phyloP scores from a whole-genome alignment of 139 green algal genomes.

The Chlamydomonas schloesseri region DNA sequence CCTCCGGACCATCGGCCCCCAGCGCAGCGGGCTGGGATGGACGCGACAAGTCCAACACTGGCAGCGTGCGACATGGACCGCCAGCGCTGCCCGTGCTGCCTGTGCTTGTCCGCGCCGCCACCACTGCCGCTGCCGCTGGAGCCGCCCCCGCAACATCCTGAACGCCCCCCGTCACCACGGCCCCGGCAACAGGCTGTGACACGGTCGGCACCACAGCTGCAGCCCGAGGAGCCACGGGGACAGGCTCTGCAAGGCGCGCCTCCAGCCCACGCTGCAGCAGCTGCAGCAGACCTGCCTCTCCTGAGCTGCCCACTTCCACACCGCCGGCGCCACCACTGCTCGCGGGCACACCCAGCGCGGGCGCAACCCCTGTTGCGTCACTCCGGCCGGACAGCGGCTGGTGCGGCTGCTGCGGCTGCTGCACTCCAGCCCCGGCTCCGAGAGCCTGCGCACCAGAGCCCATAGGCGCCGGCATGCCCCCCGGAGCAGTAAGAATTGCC shows the following conservation, averaged over 20 bases:
- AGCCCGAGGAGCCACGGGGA: not conserved
- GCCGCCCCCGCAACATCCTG: not conserved
- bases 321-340: too few relatives aligned
- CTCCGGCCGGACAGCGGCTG: too few relatives aligned
- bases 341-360: too few relatives aligned
- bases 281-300: not conserved
- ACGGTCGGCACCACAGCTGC: not conserved
- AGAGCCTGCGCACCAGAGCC: too few relatives aligned
- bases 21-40: not conserved
- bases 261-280: conserved; percentile 34
- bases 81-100: not conserved
- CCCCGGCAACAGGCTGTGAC: not conserved
- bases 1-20: too few relatives aligned
- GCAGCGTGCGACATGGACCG: conserved; percentile 2
- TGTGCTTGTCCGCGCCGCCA: not conserved
- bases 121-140: not conserved
- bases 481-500: too few relatives aligned
- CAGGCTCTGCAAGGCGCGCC: not conserved
- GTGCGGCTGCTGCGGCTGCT: too few relatives aligned
- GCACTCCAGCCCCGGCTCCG: too few relatives aligned
- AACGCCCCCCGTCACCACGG: too few relatives aligned
- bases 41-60: conserved; percentile 24
- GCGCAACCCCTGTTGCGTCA: too few relatives aligned
- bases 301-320: not conserved
- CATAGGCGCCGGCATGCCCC: too few relatives aligned